Base-by-base conservation (phyloP, 75 land plant species). In the Pinus tabuliformis region DNA sequence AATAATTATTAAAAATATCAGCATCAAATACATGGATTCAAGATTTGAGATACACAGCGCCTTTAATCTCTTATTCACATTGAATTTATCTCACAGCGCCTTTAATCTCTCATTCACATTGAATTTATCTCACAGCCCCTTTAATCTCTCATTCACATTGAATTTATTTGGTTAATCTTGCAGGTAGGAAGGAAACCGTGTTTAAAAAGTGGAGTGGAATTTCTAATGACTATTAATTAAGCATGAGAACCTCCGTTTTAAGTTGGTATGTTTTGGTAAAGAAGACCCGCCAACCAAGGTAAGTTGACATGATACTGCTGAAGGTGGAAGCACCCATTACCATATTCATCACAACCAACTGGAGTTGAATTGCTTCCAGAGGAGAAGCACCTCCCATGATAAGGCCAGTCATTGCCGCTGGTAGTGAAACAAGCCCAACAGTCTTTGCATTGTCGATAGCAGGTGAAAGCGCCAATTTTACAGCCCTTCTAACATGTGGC, bases 371-470 rank as follows among this genome's bases (percentile, higher is more conserved):
- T 30, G 98, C 98, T 76, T 95, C 97, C 22, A 90, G 61, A 1
- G 98, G 98, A 5, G 98, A 95, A 21, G 98, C 94, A 3, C 98
- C 98, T 12, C 96, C 98, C 98, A 95, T 95, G 49, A 95, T 95
- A 4, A 95, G 86, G 0, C 98, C 98, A 4, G 98, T 95, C 98
- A 95, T 95, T 5, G 98, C 98, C 0, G 94, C 98, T 0, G 98
- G 98, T 57, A 95, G 82, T 14, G 97, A 89, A 11, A 95, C 89
- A 36, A 95, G 83, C 2, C 98, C 98, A 39, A 95, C 92, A 0
- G 98, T 95, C 77, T 95, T 95, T n/a, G 97, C 89, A 73, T 91
- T 95, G 82, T 95, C 98, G 7, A 95, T 24, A 3, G 88, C 89
- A 14, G 98, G 98, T n/a, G 96, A 89, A 3, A 95, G 84, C 1